phyloP scores from a whole-genome alignment of 2,329 filamentous ascomycete species.

The Penicillium polonicum region DNA sequence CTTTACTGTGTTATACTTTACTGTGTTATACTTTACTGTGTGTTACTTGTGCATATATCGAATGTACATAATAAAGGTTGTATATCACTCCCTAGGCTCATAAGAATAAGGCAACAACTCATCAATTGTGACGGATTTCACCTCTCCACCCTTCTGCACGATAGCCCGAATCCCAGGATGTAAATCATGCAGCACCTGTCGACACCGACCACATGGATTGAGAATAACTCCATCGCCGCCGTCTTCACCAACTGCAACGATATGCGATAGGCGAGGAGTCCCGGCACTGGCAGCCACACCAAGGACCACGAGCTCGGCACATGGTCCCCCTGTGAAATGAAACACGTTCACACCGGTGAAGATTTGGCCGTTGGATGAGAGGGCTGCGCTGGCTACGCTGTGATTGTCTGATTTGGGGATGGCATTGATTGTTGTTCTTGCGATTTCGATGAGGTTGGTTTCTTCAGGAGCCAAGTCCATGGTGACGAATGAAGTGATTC shows the following conservation, averaged over 20 bases:
- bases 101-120: slow-evolving; percentile 3
- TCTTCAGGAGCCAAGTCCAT: neutral
- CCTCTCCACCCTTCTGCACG: slow-evolving; percentile 10
- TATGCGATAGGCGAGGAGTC: slow-evolving; percentile 21
- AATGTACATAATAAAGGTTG: neutral
- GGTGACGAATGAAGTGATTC: neutral
- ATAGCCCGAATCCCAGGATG: slow-evolving; percentile 28
- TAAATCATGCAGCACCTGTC: slow-evolving; percentile 29
- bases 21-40: neutral
- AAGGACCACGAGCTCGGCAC: slow-evolving; percentile 31
- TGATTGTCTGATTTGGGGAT: slow-evolving; percentile 20
- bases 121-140: neutral
- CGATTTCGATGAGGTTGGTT: neutral
- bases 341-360: slow-evolving; percentile 27
- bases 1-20: neutral
- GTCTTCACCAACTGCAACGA: slow-evolving; percentile 27
- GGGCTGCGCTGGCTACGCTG: slow-evolving; percentile 19
- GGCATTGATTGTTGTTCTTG: neutral
- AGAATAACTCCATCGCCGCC: slow-evolving; percentile 18
- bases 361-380: slow-evolving; percentile 19
- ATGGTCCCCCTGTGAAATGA: slow-evolving; percentile 32
- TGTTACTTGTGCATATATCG: neutral
- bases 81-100: neutral
- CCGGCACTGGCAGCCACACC: slow-evolving; percentile 27
- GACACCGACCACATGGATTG: slow-evolving; percentile 30